These are phyloP conservation scores for Colletotrichum godetiae DNA, from an alignment of 2,329 filamentous ascomycete species.

Conservation along the genomic window DNA sequence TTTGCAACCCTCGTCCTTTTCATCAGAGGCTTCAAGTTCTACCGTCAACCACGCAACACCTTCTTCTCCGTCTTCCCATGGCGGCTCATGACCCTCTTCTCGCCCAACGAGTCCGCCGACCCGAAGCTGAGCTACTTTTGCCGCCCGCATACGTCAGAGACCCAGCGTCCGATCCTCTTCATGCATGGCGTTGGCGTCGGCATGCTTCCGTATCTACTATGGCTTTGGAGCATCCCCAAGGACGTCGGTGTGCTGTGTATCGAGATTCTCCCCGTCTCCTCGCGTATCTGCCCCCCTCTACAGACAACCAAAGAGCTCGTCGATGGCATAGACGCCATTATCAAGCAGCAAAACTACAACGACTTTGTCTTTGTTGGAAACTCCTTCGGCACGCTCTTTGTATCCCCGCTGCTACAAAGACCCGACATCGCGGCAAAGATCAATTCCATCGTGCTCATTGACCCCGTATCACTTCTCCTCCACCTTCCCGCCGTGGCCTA, in stretches of 20 bases:
- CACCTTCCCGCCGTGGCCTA: conserved; percentile 78
- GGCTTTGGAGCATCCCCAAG: conserved; percentile 60
- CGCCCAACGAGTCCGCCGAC: conserved; percentile 59
- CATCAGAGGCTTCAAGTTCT: conserved; percentile 62
- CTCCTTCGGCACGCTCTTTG: conserved; percentile 73
- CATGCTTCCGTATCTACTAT: conserved; percentile 70
- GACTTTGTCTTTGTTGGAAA: conserved; percentile 72
- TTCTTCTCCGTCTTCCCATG: conserved; percentile 68
- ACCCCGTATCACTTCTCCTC: conserved; percentile 76
- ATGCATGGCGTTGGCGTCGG: conserved; percentile 79
- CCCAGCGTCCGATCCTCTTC: conserved; percentile 71
- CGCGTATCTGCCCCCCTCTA: conserved; percentile 64
- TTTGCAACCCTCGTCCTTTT: conserved; percentile 57
- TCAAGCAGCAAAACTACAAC: conserved; percentile 67
- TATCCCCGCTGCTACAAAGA: conserved; percentile 55
- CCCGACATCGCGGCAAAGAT: conserved; percentile 56
- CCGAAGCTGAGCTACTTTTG: conserved; percentile 72
- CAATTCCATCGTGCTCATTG: conserved; percentile 58
- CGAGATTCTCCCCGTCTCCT: conserved; percentile 74
- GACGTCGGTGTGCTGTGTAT: conserved; percentile 72
- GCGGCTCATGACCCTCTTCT: conserved; percentile 61
- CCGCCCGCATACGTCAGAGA: conserved; percentile 69
- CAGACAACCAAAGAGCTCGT: conserved; percentile 35
- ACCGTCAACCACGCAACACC: conserved; percentile 47
- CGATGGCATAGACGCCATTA: conserved; percentile 51